Conservation (phyloP, 2,329 filamentous ascomycete genomes). For the Rugonectria rugulosa region DNA sequence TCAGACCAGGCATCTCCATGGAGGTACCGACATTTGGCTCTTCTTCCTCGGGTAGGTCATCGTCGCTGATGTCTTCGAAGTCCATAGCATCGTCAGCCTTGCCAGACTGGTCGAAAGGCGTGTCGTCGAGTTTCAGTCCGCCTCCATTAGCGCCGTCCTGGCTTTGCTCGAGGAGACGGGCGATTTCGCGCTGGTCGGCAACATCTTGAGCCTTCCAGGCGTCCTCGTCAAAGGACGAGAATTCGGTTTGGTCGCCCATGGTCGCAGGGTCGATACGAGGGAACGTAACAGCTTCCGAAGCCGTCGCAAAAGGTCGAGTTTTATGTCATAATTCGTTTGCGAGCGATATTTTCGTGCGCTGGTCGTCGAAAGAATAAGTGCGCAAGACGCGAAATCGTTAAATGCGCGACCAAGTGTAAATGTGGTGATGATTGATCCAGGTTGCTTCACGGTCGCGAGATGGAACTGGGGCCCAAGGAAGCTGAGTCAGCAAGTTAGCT, state of each 20-base stretch:
- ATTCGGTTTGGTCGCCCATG: slow-evolving; percentile 46
- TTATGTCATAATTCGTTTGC: slow-evolving; percentile 40
- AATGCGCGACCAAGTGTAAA: slow-evolving; percentile 14
- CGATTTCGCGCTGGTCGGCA: slow-evolving; percentile 58
- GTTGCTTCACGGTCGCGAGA: slow-evolving; percentile 18
- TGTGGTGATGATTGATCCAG: slow-evolving; percentile 12
- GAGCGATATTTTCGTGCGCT: slow-evolving; percentile 9
- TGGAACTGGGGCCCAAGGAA: slow-evolving; percentile 4
- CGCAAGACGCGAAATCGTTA: slow-evolving; percentile 10
- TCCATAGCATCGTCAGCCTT: slow-evolving; percentile 95
- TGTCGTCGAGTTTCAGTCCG: slow-evolving; percentile 53
- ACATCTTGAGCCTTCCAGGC: slow-evolving; percentile 54
- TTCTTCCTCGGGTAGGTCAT: slow-evolving; percentile 87
- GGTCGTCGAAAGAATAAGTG: too few relatives aligned
- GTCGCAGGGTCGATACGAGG: slow-evolving; percentile 34
- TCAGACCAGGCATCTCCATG: slow-evolving; percentile 60
- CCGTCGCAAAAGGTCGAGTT: slow-evolving; percentile 24
- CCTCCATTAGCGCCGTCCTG: slow-evolving; percentile 49
- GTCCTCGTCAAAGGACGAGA: slow-evolving; percentile 45
- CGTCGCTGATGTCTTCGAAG: slow-evolving; percentile 89
- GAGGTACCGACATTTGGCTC: slow-evolving; percentile 54
- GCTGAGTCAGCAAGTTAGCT: slow-evolving; percentile 30
- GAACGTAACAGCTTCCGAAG: slow-evolving; percentile 35
- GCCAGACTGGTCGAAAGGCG: slow-evolving; percentile 68
- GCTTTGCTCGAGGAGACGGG: slow-evolving; percentile 52